Percentiles rank a stretch among this genome's conserved stretches.
Evolutionary conservation across 805 yeast genomes (phyloP).

Genomic region (Maudiozyma saulgeensis): DNA sequence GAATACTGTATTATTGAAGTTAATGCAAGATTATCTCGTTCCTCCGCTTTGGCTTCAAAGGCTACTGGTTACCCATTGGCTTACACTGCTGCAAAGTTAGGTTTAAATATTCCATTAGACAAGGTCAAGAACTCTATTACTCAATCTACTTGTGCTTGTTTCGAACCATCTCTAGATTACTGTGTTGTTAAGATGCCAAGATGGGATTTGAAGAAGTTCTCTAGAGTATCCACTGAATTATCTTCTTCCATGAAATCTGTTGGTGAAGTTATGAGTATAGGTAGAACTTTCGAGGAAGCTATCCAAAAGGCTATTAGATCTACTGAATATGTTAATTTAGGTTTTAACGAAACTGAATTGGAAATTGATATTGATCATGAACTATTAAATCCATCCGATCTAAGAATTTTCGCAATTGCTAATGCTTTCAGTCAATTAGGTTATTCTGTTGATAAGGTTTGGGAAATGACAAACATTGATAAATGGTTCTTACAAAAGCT

Average conservation of each 20-base stretch:
- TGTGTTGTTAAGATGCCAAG: slow-evolving; percentile 96
- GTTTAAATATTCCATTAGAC: slow-evolving; percentile 82
- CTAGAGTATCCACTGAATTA: slow-evolving; percentile 77
- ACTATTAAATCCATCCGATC: slow-evolving; percentile 94
- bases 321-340: slow-evolving; percentile 90
- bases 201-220: slow-evolving; percentile 96
- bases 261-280: slow-evolving; percentile 97
- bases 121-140: slow-evolving; percentile 92
- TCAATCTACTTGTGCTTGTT: slow-evolving; percentile 87
- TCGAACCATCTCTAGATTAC: slow-evolving; percentile 95
- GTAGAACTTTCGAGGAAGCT: slow-evolving; percentile 95
- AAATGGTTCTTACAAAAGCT: slow-evolving; percentile 93
- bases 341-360: slow-evolving; percentile 83
- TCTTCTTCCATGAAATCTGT: slow-evolving; percentile 96
- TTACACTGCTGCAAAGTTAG: slow-evolving; percentile 94
- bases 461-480: slow-evolving; percentile 86
- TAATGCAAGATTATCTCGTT: slow-evolving; percentile 93
- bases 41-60: slow-evolving; percentile 97
- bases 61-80: slow-evolving; percentile 99
- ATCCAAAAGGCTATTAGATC: slow-evolving; percentile 91
- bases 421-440: slow-evolving; percentile 77
- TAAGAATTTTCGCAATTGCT: slow-evolving; percentile 91
- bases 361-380: slow-evolving; percentile 87
- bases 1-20: slow-evolving; percentile 97
- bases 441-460: slow-evolving; percentile 84